Base-by-base conservation (phyloP, 139 green algal species). In the Picochlorum sp. region DNA sequence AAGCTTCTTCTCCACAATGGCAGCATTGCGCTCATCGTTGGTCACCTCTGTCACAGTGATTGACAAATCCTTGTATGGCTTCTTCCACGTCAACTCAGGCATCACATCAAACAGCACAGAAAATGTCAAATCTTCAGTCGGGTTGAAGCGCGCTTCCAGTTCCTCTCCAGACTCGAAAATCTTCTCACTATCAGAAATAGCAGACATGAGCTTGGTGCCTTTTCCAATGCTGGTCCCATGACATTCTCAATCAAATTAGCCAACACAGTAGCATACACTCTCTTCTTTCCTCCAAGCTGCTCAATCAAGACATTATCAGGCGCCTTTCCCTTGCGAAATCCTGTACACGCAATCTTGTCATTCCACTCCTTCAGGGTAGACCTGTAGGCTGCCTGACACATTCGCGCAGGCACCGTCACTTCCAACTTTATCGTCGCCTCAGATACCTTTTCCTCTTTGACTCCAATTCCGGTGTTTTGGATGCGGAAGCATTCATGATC, bases 21-120 rank as follows among this genome's bases (percentile, higher is more conserved):
- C 77, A 0, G 51, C 58, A 63, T 90, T 83, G 10, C 71, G 76
- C 4, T 62, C 45, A 38, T 67, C 57, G 45, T 69, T 50, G 18
- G 61, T 57, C 6, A 57, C 63, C 20, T 67, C 50, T 38, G 62
- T 49, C 28, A 81, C 63, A 2, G 59, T 44, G 57, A 92, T 80
- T 50, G 74, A 55, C 6, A 89, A 57, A 14, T 83, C 72, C 10
- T 72, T 65, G 77, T 91, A 89, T 14, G 80, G 73, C 4, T 30
- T 63, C 49, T 66, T 80, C 86, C 86, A 91, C 7, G 28, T 32
- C 6, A 88, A 18, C 3, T 62, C 45, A 8, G 82, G 85, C 45
- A 81, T 13, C 2, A 69, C 32, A 20, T 77, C 68, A 45, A 82
- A 79, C 2, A 30, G 38, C 10, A 81, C 14, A 6, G 49, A 30